These are phyloP conservation scores for Fusarium protoensiforme DNA, from an alignment of 2,329 filamentous ascomycete genomes.

Conservation along the genomic window DNA sequence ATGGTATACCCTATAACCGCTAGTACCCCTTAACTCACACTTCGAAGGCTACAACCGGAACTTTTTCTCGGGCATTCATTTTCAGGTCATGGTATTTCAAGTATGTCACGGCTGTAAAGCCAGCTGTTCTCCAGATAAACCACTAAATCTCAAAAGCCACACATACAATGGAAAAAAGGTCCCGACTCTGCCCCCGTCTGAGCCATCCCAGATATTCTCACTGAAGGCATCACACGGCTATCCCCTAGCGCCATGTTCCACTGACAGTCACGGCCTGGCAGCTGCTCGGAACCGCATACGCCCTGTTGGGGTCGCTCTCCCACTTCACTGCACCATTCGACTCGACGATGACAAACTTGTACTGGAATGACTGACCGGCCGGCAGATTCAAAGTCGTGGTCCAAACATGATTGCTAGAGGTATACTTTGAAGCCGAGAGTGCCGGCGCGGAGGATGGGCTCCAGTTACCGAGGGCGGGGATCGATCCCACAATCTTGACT, in stretches of 20 bases:
- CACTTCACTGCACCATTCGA: conserved; percentile 61
- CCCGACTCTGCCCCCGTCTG: background rate
- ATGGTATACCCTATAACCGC: too few species aligned
- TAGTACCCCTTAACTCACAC: too few species aligned
- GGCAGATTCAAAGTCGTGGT: conserved; percentile 60
- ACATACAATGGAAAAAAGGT: too few species aligned
- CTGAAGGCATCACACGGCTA: background rate
- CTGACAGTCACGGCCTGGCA: conserved; percentile 7
- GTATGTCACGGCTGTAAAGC: too few species aligned
- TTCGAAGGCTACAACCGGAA: too few species aligned
- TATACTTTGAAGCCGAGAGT: conserved; percentile 65
- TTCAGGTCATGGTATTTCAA: too few species aligned
- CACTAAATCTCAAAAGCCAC: too few species aligned
- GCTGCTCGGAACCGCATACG: conserved; percentile 41
- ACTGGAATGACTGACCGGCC: conserved; percentile 62
- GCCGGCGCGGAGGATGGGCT: conserved; percentile 55
- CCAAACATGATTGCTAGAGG: conserved; percentile 64
- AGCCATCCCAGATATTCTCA: background rate
- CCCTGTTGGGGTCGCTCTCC: conserved; percentile 64
- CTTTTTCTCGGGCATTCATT: too few species aligned
- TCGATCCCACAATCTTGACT: conserved; percentile 59
- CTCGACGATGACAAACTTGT: conserved; percentile 69
- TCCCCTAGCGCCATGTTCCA: background rate
- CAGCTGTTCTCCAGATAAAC: too few species aligned
- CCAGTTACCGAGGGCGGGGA: conserved; percentile 61